Percentiles rank a stretch among this genome's conserved stretches.
phyloP scores from a whole-genome alignment of 352 stramenopile species.

The Saprolegnia parasitica region DNA sequence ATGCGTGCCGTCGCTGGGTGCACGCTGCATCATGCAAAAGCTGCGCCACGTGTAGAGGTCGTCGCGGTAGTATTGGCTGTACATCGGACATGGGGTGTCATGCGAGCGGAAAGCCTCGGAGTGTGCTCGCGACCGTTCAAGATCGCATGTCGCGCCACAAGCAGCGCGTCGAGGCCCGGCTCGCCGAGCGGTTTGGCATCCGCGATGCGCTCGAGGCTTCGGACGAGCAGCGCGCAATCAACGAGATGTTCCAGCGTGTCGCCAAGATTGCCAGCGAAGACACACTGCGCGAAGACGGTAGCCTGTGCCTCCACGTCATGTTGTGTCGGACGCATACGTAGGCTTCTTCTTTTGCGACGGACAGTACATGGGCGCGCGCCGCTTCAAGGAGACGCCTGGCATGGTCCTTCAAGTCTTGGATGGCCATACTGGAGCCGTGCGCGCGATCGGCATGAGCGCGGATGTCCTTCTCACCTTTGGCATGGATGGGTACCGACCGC shows the following conservation, averaged over 20 bases:
- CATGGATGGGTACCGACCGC: constrained; percentile 8
- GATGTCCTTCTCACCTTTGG: constrained; percentile 2
- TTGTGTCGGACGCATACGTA: no score
- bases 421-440: neutral
- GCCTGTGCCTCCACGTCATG: no score
- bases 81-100: no score
- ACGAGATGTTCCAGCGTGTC: constrained; percentile 19
- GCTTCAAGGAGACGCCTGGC: constrained; percentile 13
- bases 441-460: neutral
- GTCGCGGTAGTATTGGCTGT: no score
- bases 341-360: constrained; percentile 21
- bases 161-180: constrained; percentile 6
- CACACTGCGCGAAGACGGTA: constrained; percentile 20
- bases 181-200: neutral
- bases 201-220: constrained; percentile 3
- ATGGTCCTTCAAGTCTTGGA: constrained; percentile 8
- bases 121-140: neutral
- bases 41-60: no score
- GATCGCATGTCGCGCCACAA: constrained; percentile 3
- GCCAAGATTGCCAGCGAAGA: constrained; percentile 13
- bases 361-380: neutral
- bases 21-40: no score
- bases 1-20: no score
- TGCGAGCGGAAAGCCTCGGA: no score
- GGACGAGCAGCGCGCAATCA: constrained; percentile 17